phyloP scores from a whole-genome alignment of 73 alveolate species.

The Effrenium voratum region DNA sequence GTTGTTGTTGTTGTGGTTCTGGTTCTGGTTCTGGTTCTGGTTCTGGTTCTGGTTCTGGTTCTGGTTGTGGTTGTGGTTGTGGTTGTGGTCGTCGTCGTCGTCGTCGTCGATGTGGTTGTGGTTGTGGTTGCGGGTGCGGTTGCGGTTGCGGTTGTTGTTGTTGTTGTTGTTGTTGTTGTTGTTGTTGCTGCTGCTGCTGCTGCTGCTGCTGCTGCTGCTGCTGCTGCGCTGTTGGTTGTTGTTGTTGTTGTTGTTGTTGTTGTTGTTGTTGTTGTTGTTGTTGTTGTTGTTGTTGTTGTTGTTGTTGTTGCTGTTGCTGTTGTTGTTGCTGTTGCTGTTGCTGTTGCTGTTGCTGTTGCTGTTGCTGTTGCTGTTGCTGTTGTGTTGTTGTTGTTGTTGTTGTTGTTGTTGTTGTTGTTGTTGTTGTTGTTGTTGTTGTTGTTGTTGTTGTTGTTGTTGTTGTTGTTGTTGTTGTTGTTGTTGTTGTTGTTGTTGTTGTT shows the following conservation, averaged over 20 bases:
- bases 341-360: background rate
- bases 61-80: background rate
- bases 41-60: background rate
- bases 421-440: background rate
- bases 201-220: background rate
- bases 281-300: background rate
- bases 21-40: background rate
- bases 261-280: background rate
- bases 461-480: background rate
- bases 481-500: background rate
- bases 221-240: background rate
- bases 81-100: background rate
- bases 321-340: background rate
- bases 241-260: background rate
- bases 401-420: background rate
- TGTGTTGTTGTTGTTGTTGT: background rate
- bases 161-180: background rate
- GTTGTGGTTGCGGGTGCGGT: background rate
- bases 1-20: background rate
- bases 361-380: background rate
- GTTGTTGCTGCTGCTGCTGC: background rate
- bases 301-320: background rate
- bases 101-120: background rate
- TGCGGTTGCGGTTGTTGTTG: background rate
- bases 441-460: background rate